Conservation (phyloP, 1,139 yeast species). For the Hyphopichia fennica region DNA sequence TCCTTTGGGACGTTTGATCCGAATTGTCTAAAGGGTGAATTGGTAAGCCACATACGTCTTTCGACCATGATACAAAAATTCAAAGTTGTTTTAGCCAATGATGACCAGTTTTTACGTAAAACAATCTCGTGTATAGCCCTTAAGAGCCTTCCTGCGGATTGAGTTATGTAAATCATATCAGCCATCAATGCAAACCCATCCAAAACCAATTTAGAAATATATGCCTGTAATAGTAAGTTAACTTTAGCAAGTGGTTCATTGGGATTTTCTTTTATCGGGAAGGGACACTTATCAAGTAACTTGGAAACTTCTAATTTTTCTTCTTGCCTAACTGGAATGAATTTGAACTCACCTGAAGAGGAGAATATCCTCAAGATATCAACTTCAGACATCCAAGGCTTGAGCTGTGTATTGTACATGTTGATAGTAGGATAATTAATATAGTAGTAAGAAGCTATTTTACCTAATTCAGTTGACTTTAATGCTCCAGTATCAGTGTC, state of each 20-base stretch:
- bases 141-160: conserved; percentile 86
- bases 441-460: conserved; percentile 85
- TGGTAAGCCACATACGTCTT: conserved; percentile 78
- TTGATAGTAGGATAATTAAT: conserved; percentile 72
- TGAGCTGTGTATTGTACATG: conserved; percentile 59
- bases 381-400: conserved; percentile 64
- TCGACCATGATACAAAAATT: conserved; percentile 81
- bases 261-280: conserved; percentile 75
- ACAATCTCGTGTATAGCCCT: conserved; percentile 85
- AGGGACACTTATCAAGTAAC: conserved; percentile 74
- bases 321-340: conserved; percentile 82
- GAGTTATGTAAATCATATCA: conserved; percentile 92
- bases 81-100: conserved; percentile 55
- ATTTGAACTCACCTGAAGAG: conserved; percentile 79
- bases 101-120: conserved; percentile 70
- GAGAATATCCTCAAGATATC: conserved; percentile 80
- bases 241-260: conserved; percentile 79
- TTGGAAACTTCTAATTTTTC: conserved; percentile 78
- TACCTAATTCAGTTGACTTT: conserved; percentile 73
- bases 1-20: conserved; percentile 60
- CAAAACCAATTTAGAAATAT: conserved; percentile 69
- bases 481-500: conserved; percentile 46
- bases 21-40: conserved; percentile 86
- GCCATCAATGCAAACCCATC: conserved; percentile 92
- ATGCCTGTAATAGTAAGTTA: conserved; percentile 78